Evolutionary conservation across 2,329 filamentous ascomycete species (phyloP).

Genomic region (Ascomycota sp.): DNA sequence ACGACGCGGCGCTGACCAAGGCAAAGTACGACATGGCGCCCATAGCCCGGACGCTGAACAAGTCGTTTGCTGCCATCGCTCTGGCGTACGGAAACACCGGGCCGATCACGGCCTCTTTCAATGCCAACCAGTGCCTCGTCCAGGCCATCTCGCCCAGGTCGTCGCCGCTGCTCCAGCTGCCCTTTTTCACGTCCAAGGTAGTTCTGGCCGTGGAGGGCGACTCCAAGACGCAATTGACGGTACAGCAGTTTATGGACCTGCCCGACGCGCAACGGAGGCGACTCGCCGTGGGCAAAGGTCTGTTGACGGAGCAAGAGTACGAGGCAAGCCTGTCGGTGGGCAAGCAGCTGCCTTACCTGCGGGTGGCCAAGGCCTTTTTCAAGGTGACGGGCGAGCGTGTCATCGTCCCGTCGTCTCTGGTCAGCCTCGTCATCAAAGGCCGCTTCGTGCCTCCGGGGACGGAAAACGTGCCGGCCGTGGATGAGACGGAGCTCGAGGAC

Average conservation of each 20-base stretch:
- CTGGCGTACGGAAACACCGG: slow-evolving; percentile 71
- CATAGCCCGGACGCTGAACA: slow-evolving; percentile 65
- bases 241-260: slow-evolving; percentile 79
- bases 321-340: slow-evolving; percentile 55
- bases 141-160: slow-evolving; percentile 71
- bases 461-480: slow-evolving; percentile 50
- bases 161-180: slow-evolving; percentile 80
- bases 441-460: slow-evolving; percentile 80
- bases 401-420: slow-evolving; percentile 79
- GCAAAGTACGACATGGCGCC: slow-evolving; percentile 82
- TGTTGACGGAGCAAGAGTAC: slow-evolving; percentile 61
- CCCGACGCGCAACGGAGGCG: slow-evolving; percentile 54
- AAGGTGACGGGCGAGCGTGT: slow-evolving; percentile 90
- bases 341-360: slow-evolving; percentile 62
- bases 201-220: slow-evolving; percentile 52
- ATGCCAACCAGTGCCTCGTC: slow-evolving; percentile 66
- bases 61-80: slow-evolving; percentile 70
- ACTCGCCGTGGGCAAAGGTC: slow-evolving; percentile 47
- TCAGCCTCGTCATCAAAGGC: slow-evolving; percentile 87
- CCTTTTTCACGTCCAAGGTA: slow-evolving; percentile 54
- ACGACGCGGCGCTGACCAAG: slow-evolving; percentile 55
- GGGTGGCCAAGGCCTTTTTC: slow-evolving; percentile 88
- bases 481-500: slow-evolving; percentile 69
- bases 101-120: slow-evolving; percentile 67
- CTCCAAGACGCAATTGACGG: slow-evolving; percentile 50